A percentile compares a stretch with the other conserved stretches of the same genome.
These are phyloP conservation scores for Populus deltoides DNA, from an alignment of 345 rosid genomes.

Conservation along the genomic window DNA sequence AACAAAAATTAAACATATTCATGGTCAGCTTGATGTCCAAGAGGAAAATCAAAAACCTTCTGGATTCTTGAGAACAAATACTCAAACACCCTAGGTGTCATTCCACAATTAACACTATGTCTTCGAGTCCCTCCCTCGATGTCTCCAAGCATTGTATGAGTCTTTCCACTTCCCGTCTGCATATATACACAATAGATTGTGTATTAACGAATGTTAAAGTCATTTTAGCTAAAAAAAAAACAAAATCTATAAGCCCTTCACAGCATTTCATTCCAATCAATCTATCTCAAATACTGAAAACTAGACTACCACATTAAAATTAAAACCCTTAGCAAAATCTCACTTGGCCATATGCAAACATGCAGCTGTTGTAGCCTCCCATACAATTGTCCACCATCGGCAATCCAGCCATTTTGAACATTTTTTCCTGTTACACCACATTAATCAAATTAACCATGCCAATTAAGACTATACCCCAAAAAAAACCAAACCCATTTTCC, in stretches of 20 bases:
- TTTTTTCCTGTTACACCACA: constrained; percentile 54
- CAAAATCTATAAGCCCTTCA: not conserved
- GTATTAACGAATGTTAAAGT: no score
- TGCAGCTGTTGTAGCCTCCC: constrained; percentile 96
- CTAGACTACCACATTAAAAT: not conserved
- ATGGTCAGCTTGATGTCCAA: not conserved
- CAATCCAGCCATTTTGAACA: constrained; percentile 90
- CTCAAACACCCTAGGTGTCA: constrained; percentile 97
- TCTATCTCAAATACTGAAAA: not conserved
- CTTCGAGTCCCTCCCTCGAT: constrained; percentile 93
- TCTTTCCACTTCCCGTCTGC: constrained; percentile 99
- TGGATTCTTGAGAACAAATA: constrained; percentile 83
- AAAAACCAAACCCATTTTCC: no score
- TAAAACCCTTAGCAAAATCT: constrained; percentile 17
- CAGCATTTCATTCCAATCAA: not conserved
- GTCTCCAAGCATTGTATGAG: constrained; percentile 99
- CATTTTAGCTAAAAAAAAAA: not conserved
- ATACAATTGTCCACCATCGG: constrained; percentile 98
- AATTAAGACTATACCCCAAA: not conserved
- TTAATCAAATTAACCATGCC: constrained; percentile 2
- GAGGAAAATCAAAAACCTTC: constrained; percentile 48
- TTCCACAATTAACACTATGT: constrained; percentile 91
- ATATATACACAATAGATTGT: constrained; percentile 11
- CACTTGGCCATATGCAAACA: constrained; percentile 99
- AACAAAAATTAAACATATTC: not conserved